These are phyloP conservation scores for Entonaema liquescens DNA, from an alignment of 495 filamentous ascomycete species.

Conservation along the genomic window DNA sequence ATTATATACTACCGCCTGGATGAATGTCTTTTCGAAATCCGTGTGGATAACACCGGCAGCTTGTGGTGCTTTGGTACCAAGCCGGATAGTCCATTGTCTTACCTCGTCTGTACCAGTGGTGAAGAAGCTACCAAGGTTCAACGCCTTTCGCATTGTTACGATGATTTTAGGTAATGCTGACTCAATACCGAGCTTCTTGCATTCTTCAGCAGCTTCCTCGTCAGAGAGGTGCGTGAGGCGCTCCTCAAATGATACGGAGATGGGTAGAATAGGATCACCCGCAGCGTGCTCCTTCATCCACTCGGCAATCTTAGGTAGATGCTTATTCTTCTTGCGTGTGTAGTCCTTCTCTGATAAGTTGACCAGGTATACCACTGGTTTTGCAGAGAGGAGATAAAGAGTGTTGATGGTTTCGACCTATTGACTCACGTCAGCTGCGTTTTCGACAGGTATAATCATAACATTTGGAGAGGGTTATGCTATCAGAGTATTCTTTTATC, in stretches of 20 bases:
- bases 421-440: conserved; percentile 44
- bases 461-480: conserved; percentile 53
- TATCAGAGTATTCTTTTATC: conserved; percentile 71
- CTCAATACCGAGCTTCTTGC: conserved; percentile 86
- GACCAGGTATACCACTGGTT: conserved; percentile 96
- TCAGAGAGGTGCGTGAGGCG: conserved; percentile 84
- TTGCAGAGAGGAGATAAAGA: conserved; percentile 92
- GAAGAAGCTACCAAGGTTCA: conserved; percentile 95
- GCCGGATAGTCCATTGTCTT: conserved; percentile 97
- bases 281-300: conserved; percentile 92
- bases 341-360: conserved; percentile 98
- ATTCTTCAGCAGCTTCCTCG: conserved; percentile 82
- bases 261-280: conserved; percentile 89
- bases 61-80: conserved; percentile 94
- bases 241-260: conserved; percentile 93
- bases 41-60: conserved; percentile 98
- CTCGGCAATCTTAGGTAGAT: conserved; percentile 88
- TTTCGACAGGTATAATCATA: conserved; percentile 33
- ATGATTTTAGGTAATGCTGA: conserved; percentile 93
- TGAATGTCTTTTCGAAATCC: conserved; percentile 99
- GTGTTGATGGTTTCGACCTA: conserved; percentile 99
- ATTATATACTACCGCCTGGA: conserved; percentile 94
- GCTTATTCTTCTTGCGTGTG: conserved; percentile 99
- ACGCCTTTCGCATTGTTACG: conserved; percentile 88
- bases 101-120: conserved; percentile 97